Conservation (phyloP, 768 basidiomycete genomes). For the Epithele typhae region DNA sequence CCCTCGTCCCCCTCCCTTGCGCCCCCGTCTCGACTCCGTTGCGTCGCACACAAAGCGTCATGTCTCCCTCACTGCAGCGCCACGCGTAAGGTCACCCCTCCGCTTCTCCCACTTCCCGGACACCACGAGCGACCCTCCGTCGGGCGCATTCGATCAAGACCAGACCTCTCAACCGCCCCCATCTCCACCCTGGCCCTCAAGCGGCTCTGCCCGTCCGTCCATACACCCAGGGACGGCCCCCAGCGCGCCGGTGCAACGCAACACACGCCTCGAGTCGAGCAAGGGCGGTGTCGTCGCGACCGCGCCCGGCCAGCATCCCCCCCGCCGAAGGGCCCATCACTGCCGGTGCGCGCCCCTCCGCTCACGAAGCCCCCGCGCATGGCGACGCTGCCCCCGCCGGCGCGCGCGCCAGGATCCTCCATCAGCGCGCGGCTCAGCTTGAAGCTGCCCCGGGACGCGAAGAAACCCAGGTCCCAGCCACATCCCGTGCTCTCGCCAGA, state of each 20-base stretch:
- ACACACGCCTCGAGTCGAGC: constrained; percentile 3
- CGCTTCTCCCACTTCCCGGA: not conserved
- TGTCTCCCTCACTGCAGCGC: no score
- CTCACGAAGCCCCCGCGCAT: no score
- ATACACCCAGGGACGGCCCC: constrained; percentile 3
- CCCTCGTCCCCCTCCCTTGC: not conserved
- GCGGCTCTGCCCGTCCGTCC: constrained; percentile 20
- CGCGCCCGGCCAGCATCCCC: constrained; percentile 8
- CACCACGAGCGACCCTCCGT: no score
- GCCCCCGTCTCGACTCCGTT: not conserved
- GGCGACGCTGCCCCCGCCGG: no score
- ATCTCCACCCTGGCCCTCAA: constrained; percentile 19
- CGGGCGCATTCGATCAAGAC: not conserved
- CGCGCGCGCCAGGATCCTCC: no score
- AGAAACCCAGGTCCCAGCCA: no score
- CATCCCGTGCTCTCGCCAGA: no score
- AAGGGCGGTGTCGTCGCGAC: constrained; percentile 4
- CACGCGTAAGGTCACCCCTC: not conserved
- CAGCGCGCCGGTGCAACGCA: constrained; percentile 6
- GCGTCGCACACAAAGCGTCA: no score
- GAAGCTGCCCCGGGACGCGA: no score
- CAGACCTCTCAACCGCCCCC: not conserved
- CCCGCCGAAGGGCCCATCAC: constrained; percentile 1
- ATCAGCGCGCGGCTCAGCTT: no score
- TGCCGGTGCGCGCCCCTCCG: no score